Percentiles rank a stretch among this genome's conserved stretches.
phyloP scores from a whole-genome alignment of 345 rosid species.

The Hirschfeldia incana region DNA sequence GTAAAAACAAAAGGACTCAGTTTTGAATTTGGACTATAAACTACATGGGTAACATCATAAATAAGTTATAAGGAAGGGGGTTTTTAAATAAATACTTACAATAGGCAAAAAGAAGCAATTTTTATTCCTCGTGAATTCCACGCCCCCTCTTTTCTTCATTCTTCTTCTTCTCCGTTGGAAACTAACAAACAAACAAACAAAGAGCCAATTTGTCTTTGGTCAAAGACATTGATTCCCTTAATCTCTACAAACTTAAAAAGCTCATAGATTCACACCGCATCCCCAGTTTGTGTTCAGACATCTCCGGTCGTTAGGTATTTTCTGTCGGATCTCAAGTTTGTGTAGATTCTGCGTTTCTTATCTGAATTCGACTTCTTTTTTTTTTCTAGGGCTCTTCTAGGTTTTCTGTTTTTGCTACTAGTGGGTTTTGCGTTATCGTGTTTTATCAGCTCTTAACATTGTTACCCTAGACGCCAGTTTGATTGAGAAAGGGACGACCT shows the following conservation, averaged over 20 bases:
- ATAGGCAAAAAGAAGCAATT: conserved; percentile 15
- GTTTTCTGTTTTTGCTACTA: background rate
- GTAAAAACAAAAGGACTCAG: background rate
- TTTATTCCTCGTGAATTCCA: conserved; percentile 24
- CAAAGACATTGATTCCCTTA: background rate
- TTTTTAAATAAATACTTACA: background rate
- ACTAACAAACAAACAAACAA: background rate
- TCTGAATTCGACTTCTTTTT: background rate
- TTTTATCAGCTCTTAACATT: background rate
- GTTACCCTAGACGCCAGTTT: background rate
- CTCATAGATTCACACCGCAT: background rate
- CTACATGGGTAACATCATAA: background rate
- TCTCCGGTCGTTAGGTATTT: background rate
- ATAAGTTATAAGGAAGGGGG: background rate
- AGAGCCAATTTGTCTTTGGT: background rate
- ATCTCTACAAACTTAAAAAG: background rate
- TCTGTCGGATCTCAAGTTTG: background rate
- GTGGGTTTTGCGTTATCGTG: background rate
- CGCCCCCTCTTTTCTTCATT: conserved; percentile 5
- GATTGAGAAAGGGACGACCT: background rate
- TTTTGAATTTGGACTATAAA: background rate
- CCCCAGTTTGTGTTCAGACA: background rate
- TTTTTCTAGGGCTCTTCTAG: background rate
- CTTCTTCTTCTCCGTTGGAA: background rate
- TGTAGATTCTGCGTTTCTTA: background rate